These are phyloP conservation scores for Mayamaea pseudoterrestris DNA, from an alignment of 108 stramenopile species.

Conservation along the genomic window DNA sequence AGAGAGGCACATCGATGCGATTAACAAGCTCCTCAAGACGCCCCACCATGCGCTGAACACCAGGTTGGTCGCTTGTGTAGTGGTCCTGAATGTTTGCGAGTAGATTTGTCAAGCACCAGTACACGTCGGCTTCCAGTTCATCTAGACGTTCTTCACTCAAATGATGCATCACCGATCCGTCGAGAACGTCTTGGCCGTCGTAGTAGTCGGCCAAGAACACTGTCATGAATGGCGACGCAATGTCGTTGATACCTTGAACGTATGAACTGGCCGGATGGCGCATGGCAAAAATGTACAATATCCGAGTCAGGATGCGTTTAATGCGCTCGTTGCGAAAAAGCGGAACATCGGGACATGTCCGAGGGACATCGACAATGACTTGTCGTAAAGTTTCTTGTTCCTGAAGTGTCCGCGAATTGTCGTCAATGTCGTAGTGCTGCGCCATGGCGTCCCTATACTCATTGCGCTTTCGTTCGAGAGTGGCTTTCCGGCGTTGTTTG, in stretches of 20 bases:
- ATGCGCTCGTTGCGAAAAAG: slow-evolving; percentile 90
- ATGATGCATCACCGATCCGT: slow-evolving; percentile 52
- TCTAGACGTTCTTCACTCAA: slow-evolving; percentile 42
- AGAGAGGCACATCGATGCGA: slow-evolving; percentile 85
- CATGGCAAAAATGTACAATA: slow-evolving; percentile 96
- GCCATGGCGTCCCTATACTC: slow-evolving; percentile 75
- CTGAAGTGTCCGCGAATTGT: slow-evolving; percentile 60
- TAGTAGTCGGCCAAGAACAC: slow-evolving; percentile 75
- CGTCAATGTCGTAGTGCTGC: slow-evolving; percentile 81
- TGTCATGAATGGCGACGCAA: slow-evolving; percentile 85
- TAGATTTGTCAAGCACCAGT: slow-evolving; percentile 95
- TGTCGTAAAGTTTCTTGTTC: slow-evolving; percentile 93
- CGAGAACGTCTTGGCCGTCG: slow-evolving; percentile 20
- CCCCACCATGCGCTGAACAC: slow-evolving; percentile 94
- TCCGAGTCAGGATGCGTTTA: slow-evolving; percentile 56
- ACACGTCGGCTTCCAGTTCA: slow-evolving; percentile 92
- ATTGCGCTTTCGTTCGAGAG: slow-evolving; percentile 51
- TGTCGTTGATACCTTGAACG: slow-evolving; percentile 98
- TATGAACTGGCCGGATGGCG: slow-evolving; percentile 93
- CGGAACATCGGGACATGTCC: slow-evolving; percentile 85
- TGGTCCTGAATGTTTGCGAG: slow-evolving; percentile 96
- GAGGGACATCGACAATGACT: slow-evolving; percentile 94
- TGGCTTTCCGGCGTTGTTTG: slow-evolving; percentile 33
- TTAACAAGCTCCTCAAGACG: slow-evolving; percentile 86
- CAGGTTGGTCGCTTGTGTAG: slow-evolving; percentile 95